Base-by-base conservation (phyloP, 371 early-diverging fungal species). In the Mucor lusitanicus region DNA sequence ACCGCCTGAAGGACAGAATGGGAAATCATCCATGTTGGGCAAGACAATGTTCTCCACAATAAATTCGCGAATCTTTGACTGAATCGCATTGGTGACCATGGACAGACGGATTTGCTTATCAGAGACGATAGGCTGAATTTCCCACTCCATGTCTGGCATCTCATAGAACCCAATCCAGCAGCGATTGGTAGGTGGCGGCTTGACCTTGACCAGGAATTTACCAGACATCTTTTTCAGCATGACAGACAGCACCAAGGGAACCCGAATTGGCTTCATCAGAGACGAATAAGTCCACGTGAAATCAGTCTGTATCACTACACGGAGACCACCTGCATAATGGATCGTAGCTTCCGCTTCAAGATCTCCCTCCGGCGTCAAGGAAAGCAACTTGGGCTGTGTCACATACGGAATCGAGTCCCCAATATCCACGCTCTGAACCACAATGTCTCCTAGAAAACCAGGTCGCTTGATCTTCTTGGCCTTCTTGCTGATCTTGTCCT, bases 1-100 rank as follows among this genome's bases (percentile, higher is more conserved):
- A 15, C 91, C 89, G 27, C 75, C 76, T 3, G 90, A 83, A 21
- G 84, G 78, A 69, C 86, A 93, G 70, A 95, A 95, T 2, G 90
- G 83, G 2, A 90, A 81, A 63, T 96, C 95, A 62, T 96, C 96
- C 93, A 97, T 93, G 70, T 96, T 93, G 1, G 97, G 97, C 63
- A 94, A 71, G 15, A 97, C 93, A 59, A 97, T 76, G 23, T 86
- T 87, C 59, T 91, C 92, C 3, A 88, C 82, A 68, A 97, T 80
- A 60, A 92, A 87, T 44, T 94, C 93, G 42, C 90, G 84, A 64
- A 97, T 91, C 68, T 94, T 88, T 53, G 88, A 74, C 75, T 94
- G 93, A 44, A 97, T 94, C 1, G 93, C 90, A 62, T 89, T 88
- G 27, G 91, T 87, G 23, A 97, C 89, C 70, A 91, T 78, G 6